Base-by-base conservation (phyloP, 768 basidiomycete species). In the Holtermanniella nyarrowii region DNA sequence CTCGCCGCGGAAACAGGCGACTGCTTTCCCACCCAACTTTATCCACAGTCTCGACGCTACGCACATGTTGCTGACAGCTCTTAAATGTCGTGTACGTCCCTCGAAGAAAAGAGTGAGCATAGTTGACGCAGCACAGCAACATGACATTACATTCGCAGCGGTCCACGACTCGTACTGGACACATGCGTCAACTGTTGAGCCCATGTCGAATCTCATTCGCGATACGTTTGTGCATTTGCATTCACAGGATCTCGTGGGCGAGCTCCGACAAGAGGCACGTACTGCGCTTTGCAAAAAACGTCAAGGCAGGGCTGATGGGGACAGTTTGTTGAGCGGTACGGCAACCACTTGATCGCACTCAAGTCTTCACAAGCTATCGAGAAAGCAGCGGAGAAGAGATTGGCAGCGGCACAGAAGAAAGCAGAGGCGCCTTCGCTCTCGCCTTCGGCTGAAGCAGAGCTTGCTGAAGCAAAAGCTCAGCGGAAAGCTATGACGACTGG, bases 131-230 rank as follows among this genome's bases (percentile, higher is more conserved):
- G 16, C 37, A 2, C 61, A 89, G 86, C 79, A 82, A 12, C 79
- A 79, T 62, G 77, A 76, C 31, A 64, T 99, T 58, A 82, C 83
- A 0, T 97, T 96, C 69, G 91, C 93, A 0, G 86, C 89, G 0
- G 95, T 99, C 11, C 95, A 99, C 66, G 95, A 99, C 67, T 97
- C 95, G 0, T 99, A 96, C 73, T 99, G 95, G 95, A 96, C 93
- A 3, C 95, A 99, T 66, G 85, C 95, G 0, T 79, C 75, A 42
- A 79, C 78, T 58, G 84, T 96, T 49, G 87, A 95, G 72, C 74
- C 80, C 47, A 93, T 97, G 89, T 86, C 88, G 0, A 77, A 76
- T 44, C 77, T 86, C 60, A 93, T 97, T 62, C 84, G 93, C 24
- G 85, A 91, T 42, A 88, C 87, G 0, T 99, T 99, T 71, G 85